Conservation (phyloP, 139 green algal species). For the Chlorella sp. region DNA sequence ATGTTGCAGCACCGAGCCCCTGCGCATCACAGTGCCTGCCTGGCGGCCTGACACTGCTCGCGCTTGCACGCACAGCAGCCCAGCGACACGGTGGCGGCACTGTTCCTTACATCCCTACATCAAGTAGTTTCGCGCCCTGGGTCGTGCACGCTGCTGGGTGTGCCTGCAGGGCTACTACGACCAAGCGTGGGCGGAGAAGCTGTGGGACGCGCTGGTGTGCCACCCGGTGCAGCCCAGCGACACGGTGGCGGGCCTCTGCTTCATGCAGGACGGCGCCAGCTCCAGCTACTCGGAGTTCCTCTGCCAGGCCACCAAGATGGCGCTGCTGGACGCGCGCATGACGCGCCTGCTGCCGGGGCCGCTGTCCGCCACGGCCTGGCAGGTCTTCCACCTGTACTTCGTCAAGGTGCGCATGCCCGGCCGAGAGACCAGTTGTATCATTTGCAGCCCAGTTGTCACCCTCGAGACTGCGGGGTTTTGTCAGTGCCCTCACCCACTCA, state of each 20-base stretch:
- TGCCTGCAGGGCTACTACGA: constrained; percentile 14
- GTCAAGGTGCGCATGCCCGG: constrained; percentile 21
- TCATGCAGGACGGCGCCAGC: neutral
- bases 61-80: too few relatives aligned
- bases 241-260: constrained; percentile 4
- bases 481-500: too few relatives aligned
- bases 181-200: constrained; percentile 17
- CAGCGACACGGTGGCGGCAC: too few relatives aligned
- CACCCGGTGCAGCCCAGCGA: constrained; percentile 16
- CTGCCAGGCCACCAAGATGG: constrained; percentile 6
- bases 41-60: too few relatives aligned
- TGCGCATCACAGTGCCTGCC: too few relatives aligned
- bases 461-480: too few relatives aligned
- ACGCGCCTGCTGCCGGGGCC: constrained; percentile 8
- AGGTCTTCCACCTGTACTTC: constrained; percentile 30
- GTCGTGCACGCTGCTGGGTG: too few relatives aligned
- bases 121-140: too few relatives aligned
- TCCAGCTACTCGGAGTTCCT: constrained; percentile 5
- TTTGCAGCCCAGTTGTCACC: too few relatives aligned
- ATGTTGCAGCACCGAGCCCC: too few relatives aligned
- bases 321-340: constrained; percentile 30
- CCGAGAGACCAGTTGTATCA: too few relatives aligned
- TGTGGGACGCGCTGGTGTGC: constrained; percentile 39
- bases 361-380: constrained; percentile 25
- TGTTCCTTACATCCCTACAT: too few relatives aligned